Conservation (phyloP, 2,329 filamentous ascomycete genomes). For the Aspergillus sp. region DNA sequence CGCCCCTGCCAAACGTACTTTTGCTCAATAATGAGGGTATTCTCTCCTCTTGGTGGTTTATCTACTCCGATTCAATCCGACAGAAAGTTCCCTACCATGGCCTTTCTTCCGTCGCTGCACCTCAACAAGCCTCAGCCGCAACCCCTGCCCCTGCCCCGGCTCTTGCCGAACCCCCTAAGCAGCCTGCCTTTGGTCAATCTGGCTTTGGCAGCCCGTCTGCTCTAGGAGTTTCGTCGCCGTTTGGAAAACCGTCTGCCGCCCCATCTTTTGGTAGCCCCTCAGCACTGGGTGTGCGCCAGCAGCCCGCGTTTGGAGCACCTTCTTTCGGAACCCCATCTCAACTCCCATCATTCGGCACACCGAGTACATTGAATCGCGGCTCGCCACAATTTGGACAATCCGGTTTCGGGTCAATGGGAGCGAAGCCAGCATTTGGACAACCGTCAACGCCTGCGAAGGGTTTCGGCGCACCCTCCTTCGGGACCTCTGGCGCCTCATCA, state of each 20-base stretch:
- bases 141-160: background rate
- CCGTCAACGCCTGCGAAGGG: slow-evolving; percentile 26
- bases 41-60: slow-evolving; percentile 82
- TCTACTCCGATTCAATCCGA: slow-evolving; percentile 83
- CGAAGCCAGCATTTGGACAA: slow-evolving; percentile 29
- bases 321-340: slow-evolving; percentile 36
- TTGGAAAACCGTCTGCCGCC: slow-evolving; percentile 26
- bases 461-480: slow-evolving; percentile 21
- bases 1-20: slow-evolving; percentile 79
- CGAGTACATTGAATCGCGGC: slow-evolving; percentile 30
- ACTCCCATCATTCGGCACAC: slow-evolving; percentile 27
- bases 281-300: slow-evolving; percentile 19
- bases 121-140: slow-evolving; percentile 16
- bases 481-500: slow-evolving; percentile 14
- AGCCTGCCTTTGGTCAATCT: slow-evolving; percentile 26
- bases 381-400: slow-evolving; percentile 33
- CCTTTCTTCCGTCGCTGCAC: slow-evolving; percentile 46
- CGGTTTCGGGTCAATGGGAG: slow-evolving; percentile 23
- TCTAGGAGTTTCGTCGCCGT: slow-evolving; percentile 21
- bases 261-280: slow-evolving; percentile 29
- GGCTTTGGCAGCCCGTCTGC: slow-evolving; percentile 25
- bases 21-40: slow-evolving; percentile 86
- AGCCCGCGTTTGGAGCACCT: slow-evolving; percentile 27
- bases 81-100: slow-evolving; percentile 71
- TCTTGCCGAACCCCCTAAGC: slow-evolving; percentile 12